These are phyloP conservation scores for Tylopilus rubrobrunneus DNA, from an alignment of 768 basidiomycete species.

Conservation along the genomic window DNA sequence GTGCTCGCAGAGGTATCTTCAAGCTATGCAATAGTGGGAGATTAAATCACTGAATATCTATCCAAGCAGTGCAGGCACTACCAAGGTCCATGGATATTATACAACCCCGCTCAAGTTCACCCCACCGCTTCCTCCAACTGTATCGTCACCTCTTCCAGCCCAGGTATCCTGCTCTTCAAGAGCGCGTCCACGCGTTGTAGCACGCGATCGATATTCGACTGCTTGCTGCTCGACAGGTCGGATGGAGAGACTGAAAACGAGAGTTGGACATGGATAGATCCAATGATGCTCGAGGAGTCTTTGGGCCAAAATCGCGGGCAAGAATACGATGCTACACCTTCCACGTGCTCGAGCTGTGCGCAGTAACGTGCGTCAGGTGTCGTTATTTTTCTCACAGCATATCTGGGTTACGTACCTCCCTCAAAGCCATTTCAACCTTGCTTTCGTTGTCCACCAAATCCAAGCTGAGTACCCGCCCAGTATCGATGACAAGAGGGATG, in stretches of 20 bases:
- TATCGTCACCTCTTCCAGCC: slow-evolving; percentile 85
- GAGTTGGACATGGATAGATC: slow-evolving; percentile 91
- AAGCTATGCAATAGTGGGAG: neutral
- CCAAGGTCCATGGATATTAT: slow-evolving; percentile 6
- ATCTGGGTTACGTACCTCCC: slow-evolving; percentile 46
- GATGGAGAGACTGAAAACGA: slow-evolving; percentile 49
- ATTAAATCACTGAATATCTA: slow-evolving; percentile 5
- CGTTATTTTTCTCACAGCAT: neutral
- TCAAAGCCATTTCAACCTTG: slow-evolving; percentile 54
- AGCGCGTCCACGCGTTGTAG: slow-evolving; percentile 72
- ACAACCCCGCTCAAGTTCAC: neutral
- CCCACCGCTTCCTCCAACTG: slow-evolving; percentile 58
- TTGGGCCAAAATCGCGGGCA: slow-evolving; percentile 94
- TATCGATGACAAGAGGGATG: slow-evolving; percentile 91
- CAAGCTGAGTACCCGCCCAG: slow-evolving; percentile 80
- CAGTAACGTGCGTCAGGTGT: neutral
- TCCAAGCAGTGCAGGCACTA: slow-evolving; percentile 7
- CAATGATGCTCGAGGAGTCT: slow-evolving; percentile 79
- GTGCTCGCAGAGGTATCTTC: too few species aligned
- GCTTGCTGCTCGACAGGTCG: slow-evolving; percentile 34
- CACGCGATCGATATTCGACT: slow-evolving; percentile 50
- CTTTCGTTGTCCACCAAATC: slow-evolving; percentile 69
- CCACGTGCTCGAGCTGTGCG: slow-evolving; percentile 61
- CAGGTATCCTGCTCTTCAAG: slow-evolving; percentile 68
- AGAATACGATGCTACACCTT: slow-evolving; percentile 79